Base-by-base conservation (phyloP, 1,139 yeast genomes). In the Suhomyces anneliseae region DNA sequence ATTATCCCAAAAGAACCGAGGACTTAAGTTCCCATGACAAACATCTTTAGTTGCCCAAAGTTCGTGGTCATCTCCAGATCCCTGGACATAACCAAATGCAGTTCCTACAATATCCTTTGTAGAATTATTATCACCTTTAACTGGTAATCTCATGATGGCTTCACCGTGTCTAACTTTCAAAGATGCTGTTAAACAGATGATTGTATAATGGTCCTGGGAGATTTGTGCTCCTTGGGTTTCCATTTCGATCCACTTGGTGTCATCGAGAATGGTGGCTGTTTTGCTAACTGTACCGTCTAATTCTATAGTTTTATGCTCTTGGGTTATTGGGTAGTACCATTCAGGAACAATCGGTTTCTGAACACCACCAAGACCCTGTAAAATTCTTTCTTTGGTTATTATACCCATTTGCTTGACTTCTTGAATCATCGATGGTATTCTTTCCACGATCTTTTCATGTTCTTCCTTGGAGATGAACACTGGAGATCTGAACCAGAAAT, bases 41-140 rank as follows among this genome's bases (percentile, higher is more conserved):
- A 71, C 45, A 2, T 64, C 74, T 6, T 68, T 61, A 0, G 76
- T 64, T 0, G 90, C 83, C 97, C 97, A 90, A 27, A 85, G 70
- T 58, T 90, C 97, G 61, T 90, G 96, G 58, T 90, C 97, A 64
- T 90, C 97, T 0, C 95, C 97, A 0, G 96, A 90, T 1, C 97
- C 97, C 64, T 89, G 97, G 2, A 90, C 85, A 60, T 90, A 90
- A 29, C 63, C 59, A 65, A 71, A 68, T 2, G 61, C 44, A 7
- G 54, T 52, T 7, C 12, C 8, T 9, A 19, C 24, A 19, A 1
- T 19, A 19, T 4, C 24, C 6, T 19, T 6, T 19, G 24, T 19
- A 19, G 24, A 3, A 19, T 19, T 19, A 19, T 2, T 4, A 19
- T 14, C 14, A 7, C 14, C 19, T n/a, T 31, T 7, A 12, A 8